Evolutionary conservation across 352 stramenopile species (phyloP).

Genomic region (Phytophthora sp.): DNA sequence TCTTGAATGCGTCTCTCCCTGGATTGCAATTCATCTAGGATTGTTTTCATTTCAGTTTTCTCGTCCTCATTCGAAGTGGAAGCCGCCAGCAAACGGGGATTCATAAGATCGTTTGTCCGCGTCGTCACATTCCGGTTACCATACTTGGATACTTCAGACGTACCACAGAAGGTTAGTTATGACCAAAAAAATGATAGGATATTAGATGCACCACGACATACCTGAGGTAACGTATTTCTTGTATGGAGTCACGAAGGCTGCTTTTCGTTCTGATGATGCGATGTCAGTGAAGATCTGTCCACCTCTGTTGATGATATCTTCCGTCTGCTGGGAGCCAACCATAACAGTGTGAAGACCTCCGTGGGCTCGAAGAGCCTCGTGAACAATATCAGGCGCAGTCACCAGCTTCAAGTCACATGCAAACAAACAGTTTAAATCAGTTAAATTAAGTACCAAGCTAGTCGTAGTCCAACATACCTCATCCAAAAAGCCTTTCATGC

Average conservation of each 20-base stretch:
- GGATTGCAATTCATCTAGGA: constrained; percentile 48
- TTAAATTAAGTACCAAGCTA: not conserved
- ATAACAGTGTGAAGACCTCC: constrained; percentile 83
- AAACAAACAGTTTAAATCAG: not conserved
- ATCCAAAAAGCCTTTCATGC: constrained; percentile 80
- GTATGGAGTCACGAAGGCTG: constrained; percentile 80
- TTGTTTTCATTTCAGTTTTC: constrained; percentile 62
- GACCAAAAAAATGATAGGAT: not conserved
- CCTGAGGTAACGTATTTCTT: constrained; percentile 89
- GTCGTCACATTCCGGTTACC: constrained; percentile 85
- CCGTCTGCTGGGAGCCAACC: constrained; percentile 72
- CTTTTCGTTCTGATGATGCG: constrained; percentile 59
- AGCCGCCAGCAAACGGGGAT: constrained; percentile 65
- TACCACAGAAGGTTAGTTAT: not conserved
- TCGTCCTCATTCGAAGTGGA: constrained; percentile 84
- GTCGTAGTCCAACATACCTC: constrained; percentile 47
- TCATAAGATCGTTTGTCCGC: constrained; percentile 81
- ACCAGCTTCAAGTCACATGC: constrained; percentile 53
- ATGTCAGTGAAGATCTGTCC: constrained; percentile 70
- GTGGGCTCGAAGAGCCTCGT: constrained; percentile 73
- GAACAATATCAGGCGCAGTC: constrained; percentile 82
- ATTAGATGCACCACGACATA: constrained; percentile 22
- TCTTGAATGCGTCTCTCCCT: constrained; percentile 56
- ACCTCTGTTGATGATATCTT: constrained; percentile 79
- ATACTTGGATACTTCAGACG: constrained; percentile 75